Evolutionary conservation across 306 rosid species (phyloP), one percentile per base, ranked within the genome.

Genomic region (Prunus mume): DNA sequence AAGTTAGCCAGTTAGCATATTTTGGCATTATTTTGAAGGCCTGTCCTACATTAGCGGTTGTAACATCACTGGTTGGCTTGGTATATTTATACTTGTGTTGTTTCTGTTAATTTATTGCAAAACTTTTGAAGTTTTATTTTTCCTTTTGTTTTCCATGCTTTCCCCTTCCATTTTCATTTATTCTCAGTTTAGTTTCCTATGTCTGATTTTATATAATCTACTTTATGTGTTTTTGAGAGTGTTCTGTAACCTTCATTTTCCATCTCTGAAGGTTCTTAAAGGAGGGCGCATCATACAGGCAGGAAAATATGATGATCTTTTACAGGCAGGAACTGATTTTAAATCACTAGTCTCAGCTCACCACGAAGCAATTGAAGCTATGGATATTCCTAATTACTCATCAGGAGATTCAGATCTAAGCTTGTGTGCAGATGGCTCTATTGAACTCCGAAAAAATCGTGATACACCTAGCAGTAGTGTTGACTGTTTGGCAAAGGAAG

Each of bases 281-380:
- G 96, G 91, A 81, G 99, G 99, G 76, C 72, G 45, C 70, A 88
- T 96, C 79, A 96, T 89, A 78, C 98, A 96, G 73, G 93, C 98
- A 7, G 99, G 99, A 85, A 91, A 91, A 83, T 96, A 92, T 80
- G 99, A 96, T 67, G 93, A 92, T 74, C 99, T 96, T 69, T 86
- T 96, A 81, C 93, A 91, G 82, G 98, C 98, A 67, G 99, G 99
- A 78, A 92, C 99, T 49, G 99, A 96, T 90, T 96, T 96, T 70
- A 91, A 77, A 34, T 80, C 98, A 49, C 88, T 96, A 81, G 98
- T 96, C 74, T 86, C 91, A 68, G 99, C 99, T 83, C 98, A 96
- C 85, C 96, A 92, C 77, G 98, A 96, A 73, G 99, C 99, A 78
- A 96, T 96, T 76, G 99, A 96, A 81, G 98, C 99, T 61, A 88